These are phyloP conservation scores for Ogataea nitratoaversa DNA, from an alignment of 805 yeast genomes.

Conservation along the genomic window DNA sequence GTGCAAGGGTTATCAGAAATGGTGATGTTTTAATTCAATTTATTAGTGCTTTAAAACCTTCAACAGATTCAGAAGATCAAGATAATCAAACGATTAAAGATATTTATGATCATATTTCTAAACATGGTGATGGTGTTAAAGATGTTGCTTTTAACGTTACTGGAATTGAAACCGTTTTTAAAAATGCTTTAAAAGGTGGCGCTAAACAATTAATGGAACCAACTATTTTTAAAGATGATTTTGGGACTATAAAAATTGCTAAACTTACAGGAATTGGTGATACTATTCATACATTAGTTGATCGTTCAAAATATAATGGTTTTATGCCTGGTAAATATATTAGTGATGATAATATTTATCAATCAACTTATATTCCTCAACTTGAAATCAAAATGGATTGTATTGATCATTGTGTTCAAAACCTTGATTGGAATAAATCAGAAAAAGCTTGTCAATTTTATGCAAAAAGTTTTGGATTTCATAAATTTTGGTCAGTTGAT, in stretches of 20 bases:
- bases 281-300: slow-evolving; percentile 64
- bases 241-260: slow-evolving; percentile 53
- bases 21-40: slow-evolving; percentile 50
- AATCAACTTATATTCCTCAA: neutral
- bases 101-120: slow-evolving; percentile 42
- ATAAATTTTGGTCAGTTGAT: slow-evolving; percentile 80
- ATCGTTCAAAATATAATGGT: slow-evolving; percentile 30
- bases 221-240: slow-evolving; percentile 33
- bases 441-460: slow-evolving; percentile 54
- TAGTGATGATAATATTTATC: slow-evolving; percentile 3
- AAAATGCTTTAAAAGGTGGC: slow-evolving; percentile 48
- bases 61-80: slow-evolving; percentile 6
- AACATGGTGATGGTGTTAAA: slow-evolving; percentile 79
- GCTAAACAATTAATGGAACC: slow-evolving; percentile 33
- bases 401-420: slow-evolving; percentile 81
- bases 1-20: slow-evolving; percentile 59
- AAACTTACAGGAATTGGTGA: slow-evolving; percentile 54
- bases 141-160: slow-evolving; percentile 68
- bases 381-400: slow-evolving; percentile 30
- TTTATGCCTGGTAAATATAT: slow-evolving; percentile 24
- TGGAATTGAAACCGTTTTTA: slow-evolving; percentile 41
- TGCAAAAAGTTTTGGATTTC: slow-evolving; percentile 64
- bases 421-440: slow-evolving; percentile 69
- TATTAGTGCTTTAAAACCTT: slow-evolving; percentile 34
- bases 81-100: slow-evolving; percentile 19